Evolutionary conservation across 2,329 filamentous ascomycete species (phyloP), one percentile per base, ranked within the genome.

Genomic region (Cordyceps tenuipes): DNA sequence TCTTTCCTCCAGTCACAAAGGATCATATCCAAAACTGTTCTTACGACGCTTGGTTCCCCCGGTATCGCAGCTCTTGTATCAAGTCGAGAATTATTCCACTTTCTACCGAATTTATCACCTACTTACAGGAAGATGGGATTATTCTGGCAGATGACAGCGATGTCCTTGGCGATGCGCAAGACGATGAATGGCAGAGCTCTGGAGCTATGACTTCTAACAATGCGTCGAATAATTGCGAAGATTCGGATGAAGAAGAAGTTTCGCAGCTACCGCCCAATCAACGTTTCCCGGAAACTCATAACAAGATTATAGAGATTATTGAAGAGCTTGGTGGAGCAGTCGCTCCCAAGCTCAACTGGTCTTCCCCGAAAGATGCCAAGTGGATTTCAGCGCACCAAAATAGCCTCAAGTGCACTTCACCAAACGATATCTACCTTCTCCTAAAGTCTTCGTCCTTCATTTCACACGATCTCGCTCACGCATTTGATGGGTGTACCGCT

Each of bases 291-390:
- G 87, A 90, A 41, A 82, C 92, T 2, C 94, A 99, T 72, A 78
- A 85, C 49, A 75, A 82, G 60, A 91, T 99, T 71, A 88, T 87
- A 70, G 78, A 83, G 26, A 89, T 83, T 47, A 97, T 99, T 63
- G 74, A 79, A 13, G 88, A 92, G 66, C 82, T 97, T 1, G 92
- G 90, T 17, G 93, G 93, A 62, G 85, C 87, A 62, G 92, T 96
- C 9, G 87, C 89, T 1, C 94, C 94, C 0, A 99, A 99, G 74
- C 78, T 99, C 51, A 97, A 97, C 76, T 99, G 94, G 94, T 97
- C 92, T 6, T 87, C 91, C 4, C 94, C 94, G 4, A 96, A 97
- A 72, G 94, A 99, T 70, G 94, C 94, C 9, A 90, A 89, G 23
- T 97, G 91, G 88, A 97, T 99, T 73, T 85, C 82, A 74, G 86